Conservation (phyloP, 805 yeast genomes). For the Wickerhamiella dianesei region DNA sequence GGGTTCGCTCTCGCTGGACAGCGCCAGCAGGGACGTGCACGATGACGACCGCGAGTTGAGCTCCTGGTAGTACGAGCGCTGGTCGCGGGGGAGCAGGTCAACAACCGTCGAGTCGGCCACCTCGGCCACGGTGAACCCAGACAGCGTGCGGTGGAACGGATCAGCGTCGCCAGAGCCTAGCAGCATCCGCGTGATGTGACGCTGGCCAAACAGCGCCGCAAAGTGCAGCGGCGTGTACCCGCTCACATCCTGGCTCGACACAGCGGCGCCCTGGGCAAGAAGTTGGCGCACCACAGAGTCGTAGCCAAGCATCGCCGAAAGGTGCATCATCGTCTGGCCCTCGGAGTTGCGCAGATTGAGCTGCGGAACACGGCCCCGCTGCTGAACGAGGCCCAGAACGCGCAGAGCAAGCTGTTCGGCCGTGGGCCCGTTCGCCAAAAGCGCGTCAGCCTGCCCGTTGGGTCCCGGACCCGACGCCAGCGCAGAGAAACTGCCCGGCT, state of each 20-base stretch:
- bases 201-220: constrained; percentile 64
- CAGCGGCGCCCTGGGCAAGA: constrained; percentile 43
- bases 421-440: constrained; percentile 6
- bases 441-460: neutral
- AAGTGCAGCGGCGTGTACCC: constrained; percentile 83
- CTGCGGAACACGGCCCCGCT: constrained; percentile 37
- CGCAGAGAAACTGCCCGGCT: neutral
- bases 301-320: constrained; percentile 70
- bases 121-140: constrained; percentile 27
- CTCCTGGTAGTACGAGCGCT: constrained; percentile 18
- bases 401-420: constrained; percentile 19
- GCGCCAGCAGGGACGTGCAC: constrained; percentile 11
- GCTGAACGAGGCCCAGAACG: constrained; percentile 21
- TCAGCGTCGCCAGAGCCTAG: constrained; percentile 18
- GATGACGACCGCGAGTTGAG: constrained; percentile 18
- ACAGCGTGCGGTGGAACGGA: constrained; percentile 20
- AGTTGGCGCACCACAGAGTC: constrained; percentile 46
- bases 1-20: neutral
- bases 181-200: constrained; percentile 29
- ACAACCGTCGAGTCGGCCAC: constrained; percentile 22
- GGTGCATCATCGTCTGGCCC: constrained; percentile 80
- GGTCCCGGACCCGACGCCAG: neutral
- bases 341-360: constrained; percentile 69
- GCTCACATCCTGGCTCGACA: constrained; percentile 57
- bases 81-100: constrained; percentile 19